phyloP scores from a whole-genome alignment of 768 basidiomycete genomes.

The Russula sp. region DNA sequence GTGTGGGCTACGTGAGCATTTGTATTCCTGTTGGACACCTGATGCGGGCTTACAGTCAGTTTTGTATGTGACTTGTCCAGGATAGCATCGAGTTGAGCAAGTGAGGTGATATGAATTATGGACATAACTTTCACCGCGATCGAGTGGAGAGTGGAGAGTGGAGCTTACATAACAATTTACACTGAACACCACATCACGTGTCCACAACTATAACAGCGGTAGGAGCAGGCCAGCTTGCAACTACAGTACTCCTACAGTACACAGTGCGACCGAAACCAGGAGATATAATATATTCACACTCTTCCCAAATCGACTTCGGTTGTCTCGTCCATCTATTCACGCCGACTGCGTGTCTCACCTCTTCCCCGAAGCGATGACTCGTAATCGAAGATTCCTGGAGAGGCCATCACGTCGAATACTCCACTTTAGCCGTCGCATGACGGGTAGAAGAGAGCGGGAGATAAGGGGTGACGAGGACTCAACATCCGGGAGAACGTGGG shows the following conservation, averaged over 20 bases:
- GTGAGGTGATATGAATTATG: slow-evolving; percentile 55
- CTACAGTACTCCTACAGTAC: neutral
- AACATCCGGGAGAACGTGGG: slow-evolving; percentile 56
- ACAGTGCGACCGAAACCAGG: neutral
- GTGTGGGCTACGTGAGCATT: slow-evolving; percentile 27
- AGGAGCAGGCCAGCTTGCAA: neutral
- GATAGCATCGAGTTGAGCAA: slow-evolving; percentile 56
- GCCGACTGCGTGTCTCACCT: neutral
- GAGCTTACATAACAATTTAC: neutral
- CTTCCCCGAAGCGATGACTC: neutral
- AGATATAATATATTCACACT: too few relatives aligned
- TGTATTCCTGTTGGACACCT: neutral
- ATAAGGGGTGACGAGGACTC: slow-evolving; percentile 52
- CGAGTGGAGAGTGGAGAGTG: neutral
- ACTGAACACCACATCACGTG: neutral
- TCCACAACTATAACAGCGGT: too few relatives aligned
- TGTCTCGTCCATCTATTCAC: neutral
- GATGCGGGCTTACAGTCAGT: slow-evolving; percentile 44
- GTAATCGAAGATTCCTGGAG: slow-evolving; percentile 34
- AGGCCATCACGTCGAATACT: slow-evolving; percentile 57
- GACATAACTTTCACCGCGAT: slow-evolving; percentile 38
- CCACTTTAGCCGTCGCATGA: slow-evolving; percentile 67
- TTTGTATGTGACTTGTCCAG: slow-evolving; percentile 56
- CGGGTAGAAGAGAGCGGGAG: slow-evolving; percentile 56
- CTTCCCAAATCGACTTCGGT: neutral